Evolutionary conservation across 164 flowering plant genomes (phyloP), one percentile per base, ranked within the genome.

Genomic region (Annona squamosa): DNA sequence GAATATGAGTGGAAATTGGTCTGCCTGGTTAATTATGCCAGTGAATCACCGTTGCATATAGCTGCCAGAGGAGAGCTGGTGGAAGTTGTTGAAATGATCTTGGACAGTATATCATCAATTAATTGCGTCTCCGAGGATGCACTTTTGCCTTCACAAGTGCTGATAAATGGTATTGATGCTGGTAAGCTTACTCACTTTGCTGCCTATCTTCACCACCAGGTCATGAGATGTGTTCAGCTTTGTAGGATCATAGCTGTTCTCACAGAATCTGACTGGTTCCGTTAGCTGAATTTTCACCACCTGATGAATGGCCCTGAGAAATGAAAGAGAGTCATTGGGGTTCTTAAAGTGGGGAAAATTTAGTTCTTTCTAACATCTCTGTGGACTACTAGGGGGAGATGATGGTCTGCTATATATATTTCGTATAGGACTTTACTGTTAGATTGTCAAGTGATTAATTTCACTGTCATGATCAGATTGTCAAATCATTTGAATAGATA

Each of bases 1-100:
- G 16, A n/a, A 64, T 13, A 18, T 4, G 70, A 73, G 16, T 3
- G 4, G 7, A 68, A 66, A 7, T 16, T 67, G 13, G 26, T 48
- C 0, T 37, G 48, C 6, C 0, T 56, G 5, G 52, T 48, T 3
- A 72, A 73, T 56, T 18, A 48, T 26, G 17, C 63, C 2, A 62
- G 46, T 3, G 62, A 65, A 44, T 47, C 75, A 7, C 63, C 75
- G 5, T 45, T 73, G 19, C 68, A 73, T 56, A 41, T 66, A 19
- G 75, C 75, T 3, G 75, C 75, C 2, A 52, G 18, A 18, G 7
- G 5, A 16, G 75, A 45, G 6, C 57, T 9, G 17, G n/a, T 42
- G 16, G 9, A 73, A 56, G 61, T 66, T 1, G 47, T 73, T 3
- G 4, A 56, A n/a, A 44, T 3, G 17, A 73, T 73, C 46, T 66